Conservation (phyloP, 208 protist genomes). For the Naegleria gruberi region DNA sequence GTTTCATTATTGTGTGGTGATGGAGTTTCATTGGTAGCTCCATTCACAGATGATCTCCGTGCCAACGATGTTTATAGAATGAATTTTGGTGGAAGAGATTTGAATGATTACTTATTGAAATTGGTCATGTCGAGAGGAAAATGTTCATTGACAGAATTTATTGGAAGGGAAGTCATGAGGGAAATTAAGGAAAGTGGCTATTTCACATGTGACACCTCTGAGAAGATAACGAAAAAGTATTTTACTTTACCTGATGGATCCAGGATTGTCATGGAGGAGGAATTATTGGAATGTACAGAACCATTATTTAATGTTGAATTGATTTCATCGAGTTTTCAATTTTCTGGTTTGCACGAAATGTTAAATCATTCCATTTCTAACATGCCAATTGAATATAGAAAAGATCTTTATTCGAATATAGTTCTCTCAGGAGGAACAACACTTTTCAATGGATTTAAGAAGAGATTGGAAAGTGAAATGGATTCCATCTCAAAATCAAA, state of each 20-base stretch:
- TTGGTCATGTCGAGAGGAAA: neutral
- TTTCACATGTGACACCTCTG: constrained; percentile 57
- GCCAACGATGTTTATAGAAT: constrained; percentile 74
- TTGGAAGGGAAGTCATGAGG: constrained; percentile 50
- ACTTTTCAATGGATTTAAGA: constrained; percentile 89
- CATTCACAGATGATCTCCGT: constrained; percentile 72
- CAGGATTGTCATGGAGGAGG: constrained; percentile 69
- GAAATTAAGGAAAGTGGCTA: constrained; percentile 65
- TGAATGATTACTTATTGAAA: constrained; percentile 58
- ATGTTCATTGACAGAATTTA: neutral
- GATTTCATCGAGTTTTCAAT: neutral
- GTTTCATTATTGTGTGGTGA: no score
- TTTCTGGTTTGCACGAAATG: neutral
- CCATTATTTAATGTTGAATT: constrained; percentile 83
- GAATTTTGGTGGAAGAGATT: constrained; percentile 84
- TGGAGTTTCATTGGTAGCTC: no score
- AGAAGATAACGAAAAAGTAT: constrained; percentile 28
- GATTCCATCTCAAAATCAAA: constrained; percentile 84
- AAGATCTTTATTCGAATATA: constrained; percentile 88
- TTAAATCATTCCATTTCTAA: constrained; percentile 53
- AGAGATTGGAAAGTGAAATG: constrained; percentile 90
- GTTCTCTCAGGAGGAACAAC: constrained; percentile 88
- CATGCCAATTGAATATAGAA: constrained; percentile 71
- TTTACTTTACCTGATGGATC: constrained; percentile 47
- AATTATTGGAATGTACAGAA: constrained; percentile 85